Evolutionary conservation across 2,329 filamentous ascomycete genomes (phyloP).

Genomic region (Cytospora paraplurivora): DNA sequence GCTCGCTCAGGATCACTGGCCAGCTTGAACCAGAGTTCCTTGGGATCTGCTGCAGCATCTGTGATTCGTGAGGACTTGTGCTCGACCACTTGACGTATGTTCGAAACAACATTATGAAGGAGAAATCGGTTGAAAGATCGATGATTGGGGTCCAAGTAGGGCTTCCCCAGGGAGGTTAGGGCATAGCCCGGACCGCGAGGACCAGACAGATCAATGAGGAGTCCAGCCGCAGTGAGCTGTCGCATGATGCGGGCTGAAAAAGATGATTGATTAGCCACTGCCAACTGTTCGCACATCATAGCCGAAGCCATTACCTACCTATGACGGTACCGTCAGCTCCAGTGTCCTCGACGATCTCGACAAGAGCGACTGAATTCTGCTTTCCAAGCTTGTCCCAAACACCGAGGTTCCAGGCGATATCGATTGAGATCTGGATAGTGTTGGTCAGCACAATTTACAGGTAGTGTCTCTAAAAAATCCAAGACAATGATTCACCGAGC

Average conservation of each 20-base stretch:
- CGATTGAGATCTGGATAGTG: not conserved
- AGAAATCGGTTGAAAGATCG: constrained; percentile 8
- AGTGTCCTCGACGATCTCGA: not conserved
- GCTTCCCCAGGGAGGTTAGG: not conserved
- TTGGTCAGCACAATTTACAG: not conserved
- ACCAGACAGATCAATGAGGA: not conserved
- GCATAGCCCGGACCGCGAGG: not conserved
- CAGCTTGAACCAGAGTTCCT: not conserved
- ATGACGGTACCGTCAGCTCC: not conserved
- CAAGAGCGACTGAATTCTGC: not conserved
- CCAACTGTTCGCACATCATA: not conserved
- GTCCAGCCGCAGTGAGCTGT: constrained; percentile 11
- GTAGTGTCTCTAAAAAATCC: not conserved
- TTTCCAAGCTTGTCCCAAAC: constrained; percentile 4
- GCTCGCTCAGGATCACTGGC: not conserved
- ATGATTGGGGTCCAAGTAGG: constrained; percentile 11
- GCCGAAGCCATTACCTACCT: not conserved
- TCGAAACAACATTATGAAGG: constrained; percentile 4
- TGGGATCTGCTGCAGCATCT: not conserved
- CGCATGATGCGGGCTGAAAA: not conserved
- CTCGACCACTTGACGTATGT: not conserved
- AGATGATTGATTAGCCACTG: not conserved
- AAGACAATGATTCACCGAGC: not conserved
- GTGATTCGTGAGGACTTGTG: not conserved
- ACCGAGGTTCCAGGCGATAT: constrained; percentile 8